phyloP scores from a whole-genome alignment of 176 grass and related monocot genomes.

The Phoenix roebelenii region DNA sequence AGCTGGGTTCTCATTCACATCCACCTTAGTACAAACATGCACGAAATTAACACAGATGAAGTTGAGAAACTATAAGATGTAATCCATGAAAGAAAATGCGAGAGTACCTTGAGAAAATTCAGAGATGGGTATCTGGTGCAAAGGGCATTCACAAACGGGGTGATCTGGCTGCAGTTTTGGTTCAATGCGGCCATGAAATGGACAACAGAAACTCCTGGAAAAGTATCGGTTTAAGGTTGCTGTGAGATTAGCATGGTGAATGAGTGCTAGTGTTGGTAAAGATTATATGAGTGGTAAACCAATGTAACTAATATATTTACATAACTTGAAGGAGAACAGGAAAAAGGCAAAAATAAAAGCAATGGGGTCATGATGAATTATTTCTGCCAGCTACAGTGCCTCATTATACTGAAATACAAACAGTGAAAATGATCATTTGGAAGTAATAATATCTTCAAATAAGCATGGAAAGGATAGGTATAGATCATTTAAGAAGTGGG shows the following conservation, averaged over 20 bases:
- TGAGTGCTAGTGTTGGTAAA: not conserved
- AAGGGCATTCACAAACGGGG: conserved; percentile 57
- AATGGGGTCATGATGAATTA: too few species aligned
- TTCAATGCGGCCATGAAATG: conserved; percentile 72
- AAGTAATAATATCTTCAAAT: too few species aligned
- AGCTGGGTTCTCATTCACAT: conserved; percentile 55
- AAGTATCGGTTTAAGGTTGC: conserved; percentile 10
- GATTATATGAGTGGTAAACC: too few species aligned
- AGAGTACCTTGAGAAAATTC: conserved; percentile 88
- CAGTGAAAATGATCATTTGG: too few species aligned
- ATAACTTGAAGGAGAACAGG: too few species aligned
- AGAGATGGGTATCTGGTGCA: conserved; percentile 78
- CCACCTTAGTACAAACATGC: conserved; percentile 38
- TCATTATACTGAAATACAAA: too few species aligned
- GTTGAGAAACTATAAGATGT: too few species aligned
- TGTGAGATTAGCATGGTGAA: not conserved
- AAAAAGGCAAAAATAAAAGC: too few species aligned
- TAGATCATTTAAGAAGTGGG: not conserved
- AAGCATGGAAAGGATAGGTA: not conserved
- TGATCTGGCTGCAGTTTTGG: conserved; percentile 67
- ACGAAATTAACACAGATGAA: too few species aligned
- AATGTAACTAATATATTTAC: too few species aligned
- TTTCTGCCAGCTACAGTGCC: too few species aligned
- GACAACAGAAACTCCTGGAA: conserved; percentile 71
- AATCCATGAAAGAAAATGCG: not conserved